Percentiles rank a stretch among this genome's conserved stretches.
phyloP scores from a whole-genome alignment of 2,329 filamentous ascomycete genomes.

The Cylindrodendrum hubeiense region DNA sequence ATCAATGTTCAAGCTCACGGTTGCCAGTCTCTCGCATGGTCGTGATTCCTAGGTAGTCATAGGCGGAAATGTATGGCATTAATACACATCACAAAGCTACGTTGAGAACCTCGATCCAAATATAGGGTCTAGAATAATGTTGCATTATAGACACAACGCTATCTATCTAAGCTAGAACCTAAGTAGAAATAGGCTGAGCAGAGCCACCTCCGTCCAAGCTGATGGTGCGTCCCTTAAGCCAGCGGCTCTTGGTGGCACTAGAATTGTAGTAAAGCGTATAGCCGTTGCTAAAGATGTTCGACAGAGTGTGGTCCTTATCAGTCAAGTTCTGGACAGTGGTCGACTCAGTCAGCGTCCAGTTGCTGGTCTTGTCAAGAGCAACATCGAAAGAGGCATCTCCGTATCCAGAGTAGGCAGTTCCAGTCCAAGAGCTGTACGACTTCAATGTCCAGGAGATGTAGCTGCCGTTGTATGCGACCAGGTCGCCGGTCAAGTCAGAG shows the following conservation, averaged over 20 bases:
- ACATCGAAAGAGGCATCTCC: slow-evolving; percentile 10
- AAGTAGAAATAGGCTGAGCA: slow-evolving; percentile 17
- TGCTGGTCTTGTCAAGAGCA: slow-evolving; percentile 15
- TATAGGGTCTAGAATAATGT: background rate
- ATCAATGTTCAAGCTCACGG: no score
- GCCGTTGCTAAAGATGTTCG: slow-evolving; percentile 20
- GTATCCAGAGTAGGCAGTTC: slow-evolving; percentile 19
- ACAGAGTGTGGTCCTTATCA: slow-evolving; percentile 12
- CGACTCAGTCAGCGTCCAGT: slow-evolving; percentile 17
- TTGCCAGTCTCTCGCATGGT: no score
- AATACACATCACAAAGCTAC: background rate
- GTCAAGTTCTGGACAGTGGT: slow-evolving; percentile 26
- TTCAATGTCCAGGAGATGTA: slow-evolving; percentile 14
- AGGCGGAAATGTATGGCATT: background rate
- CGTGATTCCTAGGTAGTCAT: no score
- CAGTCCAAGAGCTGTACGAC: slow-evolving; percentile 20
- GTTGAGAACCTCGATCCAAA: background rate
- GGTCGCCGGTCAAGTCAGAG: slow-evolving; percentile 8
- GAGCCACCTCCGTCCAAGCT: slow-evolving; percentile 9
- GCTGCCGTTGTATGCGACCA: slow-evolving; percentile 24
- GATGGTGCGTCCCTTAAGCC: slow-evolving; percentile 16
- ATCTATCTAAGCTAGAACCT: slow-evolving; percentile 5
- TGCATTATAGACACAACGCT: slow-evolving; percentile 6
- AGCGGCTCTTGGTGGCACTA: slow-evolving; percentile 20
- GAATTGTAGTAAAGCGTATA: slow-evolving; percentile 23